Evolutionary conservation across 1,284 basidiomycete genomes (phyloP), one percentile per base, ranked within the genome.

Genomic region (Rhodotorula sp.): DNA sequence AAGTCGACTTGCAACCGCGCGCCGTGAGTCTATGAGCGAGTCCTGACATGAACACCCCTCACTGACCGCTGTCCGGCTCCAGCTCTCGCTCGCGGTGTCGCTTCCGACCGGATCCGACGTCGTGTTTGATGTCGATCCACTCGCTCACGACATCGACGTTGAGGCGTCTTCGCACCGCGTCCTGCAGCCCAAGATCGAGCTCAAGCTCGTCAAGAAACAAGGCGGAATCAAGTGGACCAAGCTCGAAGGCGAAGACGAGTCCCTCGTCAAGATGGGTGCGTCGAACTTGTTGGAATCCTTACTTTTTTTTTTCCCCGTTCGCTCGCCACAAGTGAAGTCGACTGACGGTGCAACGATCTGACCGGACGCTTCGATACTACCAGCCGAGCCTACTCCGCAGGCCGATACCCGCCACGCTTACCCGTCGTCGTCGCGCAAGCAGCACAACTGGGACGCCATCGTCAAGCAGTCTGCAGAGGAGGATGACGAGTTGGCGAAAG

Each of bases 371-470:
- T 12, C 1, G 10, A 1, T 43, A 43, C 39, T 43, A 43, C 10
- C 39, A 47, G 43, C 34, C 21, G 59, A 46, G n/a, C 21, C 39
- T 29, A 59, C 51, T 12, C 23, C 26, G 1, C 34, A 51, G 5
- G 49, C 56, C 31, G 26, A 54, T 12, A 18, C 69, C n/a, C 26
- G 29, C 26, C 76, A 75, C 62, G 68, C 73, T 6, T 80, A 80
- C 69, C 79, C 79, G 21, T 74, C 77, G 21, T 79, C 78, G 2
- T 75, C 78, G 47, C 65, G 62, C 43, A 69, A 84, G 65, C 84
- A 76, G 69, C 91, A 91, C 83, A 91, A 93, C 79, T 94, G 92
- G 92, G 92, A 93, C 64, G 86, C 85, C 15, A 86, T 93, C 74
- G 90, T 91, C 14, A 85, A 21, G 90, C 90, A 70, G 84, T 91